Evolutionary conservation across 164 flowering plant genomes (phyloP).

Genomic region (Stephania yunnanensis): DNA sequence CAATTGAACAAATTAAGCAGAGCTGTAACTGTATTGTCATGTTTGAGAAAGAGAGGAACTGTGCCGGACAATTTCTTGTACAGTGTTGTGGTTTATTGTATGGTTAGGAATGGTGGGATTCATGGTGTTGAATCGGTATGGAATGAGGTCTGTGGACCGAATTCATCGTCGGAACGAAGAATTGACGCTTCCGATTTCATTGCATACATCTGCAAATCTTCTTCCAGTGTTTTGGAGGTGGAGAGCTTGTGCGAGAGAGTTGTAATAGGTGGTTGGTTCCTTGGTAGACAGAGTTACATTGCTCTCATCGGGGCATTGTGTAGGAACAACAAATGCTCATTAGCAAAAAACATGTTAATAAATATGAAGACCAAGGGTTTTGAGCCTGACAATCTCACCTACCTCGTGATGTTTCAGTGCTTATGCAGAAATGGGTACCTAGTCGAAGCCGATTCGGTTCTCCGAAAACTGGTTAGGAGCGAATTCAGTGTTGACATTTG

Average conservation of each 20-base stretch:
- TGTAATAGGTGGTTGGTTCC: conserved; percentile 24
- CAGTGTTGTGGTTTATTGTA: conserved; percentile 27
- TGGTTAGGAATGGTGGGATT: conserved; percentile 27
- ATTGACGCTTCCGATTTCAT: conserved; percentile 27
- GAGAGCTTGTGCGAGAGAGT: conserved; percentile 22
- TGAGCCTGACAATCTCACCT: conserved; percentile 24
- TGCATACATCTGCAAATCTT: conserved; percentile 23
- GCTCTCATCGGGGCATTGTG: conserved; percentile 39
- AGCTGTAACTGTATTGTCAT: conserved; percentile 21
- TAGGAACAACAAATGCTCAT: conserved; percentile 19
- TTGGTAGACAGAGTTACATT: conserved; percentile 24
- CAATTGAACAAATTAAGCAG: conserved; percentile 30
- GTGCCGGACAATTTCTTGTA: conserved; percentile 25
- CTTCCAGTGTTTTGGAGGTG: conserved; percentile 21
- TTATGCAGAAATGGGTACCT: conserved; percentile 34
- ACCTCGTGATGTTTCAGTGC: conserved; percentile 30
- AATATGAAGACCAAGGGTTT: conserved; percentile 28
- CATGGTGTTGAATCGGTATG: conserved; percentile 28
- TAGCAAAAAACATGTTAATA: conserved; percentile 22
- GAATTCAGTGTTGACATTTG: conserved; percentile 27
- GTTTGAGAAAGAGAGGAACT: conserved; percentile 20
- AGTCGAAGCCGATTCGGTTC: conserved; percentile 32
- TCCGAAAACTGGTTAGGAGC: conserved; percentile 26
- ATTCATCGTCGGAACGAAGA: background rate
- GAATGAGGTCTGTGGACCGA: conserved; percentile 26